phyloP scores from a whole-genome alignment of 306 rosid genomes.

The Begonia loranthoides region DNA sequence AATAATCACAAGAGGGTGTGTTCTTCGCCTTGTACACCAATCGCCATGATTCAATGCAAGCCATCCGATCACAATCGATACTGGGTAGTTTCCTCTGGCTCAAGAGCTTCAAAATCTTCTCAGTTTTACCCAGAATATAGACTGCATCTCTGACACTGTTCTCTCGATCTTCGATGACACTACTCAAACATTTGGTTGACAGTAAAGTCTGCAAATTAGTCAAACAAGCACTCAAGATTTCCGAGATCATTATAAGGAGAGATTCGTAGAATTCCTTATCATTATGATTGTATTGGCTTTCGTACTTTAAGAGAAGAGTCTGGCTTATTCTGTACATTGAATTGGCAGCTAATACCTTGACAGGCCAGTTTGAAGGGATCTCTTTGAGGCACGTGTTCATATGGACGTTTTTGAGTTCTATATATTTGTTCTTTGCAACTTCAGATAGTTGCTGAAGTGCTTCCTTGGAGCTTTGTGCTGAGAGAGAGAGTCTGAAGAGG shows the following conservation, averaged over 20 bases:
- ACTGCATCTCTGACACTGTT: conserved; percentile 49
- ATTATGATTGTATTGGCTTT: conserved; percentile 5
- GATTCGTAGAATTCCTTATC: conserved; percentile 30
- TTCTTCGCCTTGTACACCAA: conserved; percentile 23
- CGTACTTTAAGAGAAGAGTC: conserved; percentile 29
- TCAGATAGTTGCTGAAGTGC: conserved; percentile 36
- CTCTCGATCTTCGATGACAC: conserved; percentile 60
- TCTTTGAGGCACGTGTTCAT: conserved; percentile 18
- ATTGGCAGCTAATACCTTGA: conserved; percentile 39
- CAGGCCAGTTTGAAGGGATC: conserved; percentile 52
- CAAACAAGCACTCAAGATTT: conserved; percentile 61
- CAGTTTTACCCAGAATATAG: conserved; percentile 42
- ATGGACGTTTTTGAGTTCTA: conserved; percentile 18
- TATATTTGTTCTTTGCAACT: conserved; percentile 35
- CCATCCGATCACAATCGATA: conserved; percentile 18
- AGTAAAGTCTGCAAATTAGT: conserved; percentile 40
- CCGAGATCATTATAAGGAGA: conserved; percentile 37
- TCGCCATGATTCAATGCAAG: conserved; percentile 60
- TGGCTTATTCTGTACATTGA: conserved; percentile 71
- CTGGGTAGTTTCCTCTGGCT: conserved; percentile 22
- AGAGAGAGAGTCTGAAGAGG: conserved; percentile 38
- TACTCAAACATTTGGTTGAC: conserved; percentile 27
- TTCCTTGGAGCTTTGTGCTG: conserved; percentile 27
- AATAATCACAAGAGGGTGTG: neutral
- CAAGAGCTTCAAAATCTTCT: conserved; percentile 43